These are phyloP conservation scores for Amanita subjunquillea DNA, from an alignment of 768 basidiomycete genomes.

Conservation along the genomic window DNA sequence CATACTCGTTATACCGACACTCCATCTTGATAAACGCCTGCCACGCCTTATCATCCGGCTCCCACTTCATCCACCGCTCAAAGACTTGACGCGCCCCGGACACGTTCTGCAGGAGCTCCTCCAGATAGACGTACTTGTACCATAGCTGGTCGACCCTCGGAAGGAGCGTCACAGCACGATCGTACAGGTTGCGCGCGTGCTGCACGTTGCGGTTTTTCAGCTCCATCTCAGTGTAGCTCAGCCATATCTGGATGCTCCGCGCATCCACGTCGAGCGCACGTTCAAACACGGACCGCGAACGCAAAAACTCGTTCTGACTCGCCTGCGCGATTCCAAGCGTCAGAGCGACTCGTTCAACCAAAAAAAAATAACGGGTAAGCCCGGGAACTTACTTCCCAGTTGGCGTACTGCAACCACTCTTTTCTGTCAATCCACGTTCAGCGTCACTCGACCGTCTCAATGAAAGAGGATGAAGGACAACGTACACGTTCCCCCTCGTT, in stretches of 20 bases:
- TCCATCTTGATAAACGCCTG: constrained; percentile 99
- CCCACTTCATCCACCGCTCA: constrained; percentile 99
- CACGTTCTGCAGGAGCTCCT: constrained; percentile 93
- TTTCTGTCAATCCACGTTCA: constrained; percentile 35
- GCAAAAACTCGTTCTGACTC: constrained; percentile 91
- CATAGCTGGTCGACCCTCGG: constrained; percentile 95
- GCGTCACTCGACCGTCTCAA: background rate
- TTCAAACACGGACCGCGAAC: constrained; percentile 93
- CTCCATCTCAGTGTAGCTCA: constrained; percentile 94
- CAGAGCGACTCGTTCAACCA: too few species aligned
- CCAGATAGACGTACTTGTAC: constrained; percentile 99
- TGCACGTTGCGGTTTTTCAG: constrained; percentile 96
- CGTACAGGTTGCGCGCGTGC: constrained; percentile 93
- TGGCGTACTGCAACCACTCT: constrained; percentile 82
- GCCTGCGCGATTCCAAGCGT: constrained; percentile 35
- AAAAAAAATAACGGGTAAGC: too few species aligned
- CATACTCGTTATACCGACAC: constrained; percentile 83
- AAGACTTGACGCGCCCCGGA: constrained; percentile 96
- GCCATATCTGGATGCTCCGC: constrained; percentile 83
- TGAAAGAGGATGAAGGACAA: constrained; percentile 6
- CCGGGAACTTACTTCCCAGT: constrained; percentile 53
- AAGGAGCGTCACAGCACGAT: constrained; percentile 92
- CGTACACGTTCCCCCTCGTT: constrained; percentile 73
- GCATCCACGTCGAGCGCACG: constrained; percentile 95
- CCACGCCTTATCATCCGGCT: constrained; percentile 99